Conservation (phyloP, 1,139 yeast genomes). For the Nakaseomyces bracarensis region DNA sequence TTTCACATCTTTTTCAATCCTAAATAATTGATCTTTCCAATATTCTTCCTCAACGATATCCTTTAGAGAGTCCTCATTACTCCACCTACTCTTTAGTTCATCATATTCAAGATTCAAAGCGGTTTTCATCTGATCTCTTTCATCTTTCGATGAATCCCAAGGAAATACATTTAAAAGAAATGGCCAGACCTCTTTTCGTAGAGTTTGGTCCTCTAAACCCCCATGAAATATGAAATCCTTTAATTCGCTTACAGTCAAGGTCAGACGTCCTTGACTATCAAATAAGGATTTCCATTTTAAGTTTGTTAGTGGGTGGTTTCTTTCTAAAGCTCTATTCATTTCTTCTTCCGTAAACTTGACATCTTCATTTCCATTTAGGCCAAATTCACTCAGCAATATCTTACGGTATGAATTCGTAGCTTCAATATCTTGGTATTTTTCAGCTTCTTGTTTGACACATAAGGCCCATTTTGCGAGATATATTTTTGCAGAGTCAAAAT, state of each 20-base stretch:
- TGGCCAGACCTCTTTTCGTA: constrained; percentile 76
- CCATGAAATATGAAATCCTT: constrained; percentile 85
- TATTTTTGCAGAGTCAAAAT: constrained; percentile 84
- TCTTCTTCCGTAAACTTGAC: constrained; percentile 34
- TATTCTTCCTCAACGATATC: constrained; percentile 56
- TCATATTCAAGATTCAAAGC: constrained; percentile 59
- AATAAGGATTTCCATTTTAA: constrained; percentile 85
- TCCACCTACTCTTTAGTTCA: constrained; percentile 59
- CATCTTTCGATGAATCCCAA: constrained; percentile 74
- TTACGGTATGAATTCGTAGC: constrained; percentile 54
- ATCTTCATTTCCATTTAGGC: constrained; percentile 41
- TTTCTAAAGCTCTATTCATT: constrained; percentile 33
- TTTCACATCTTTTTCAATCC: constrained; percentile 90
- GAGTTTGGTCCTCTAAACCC: constrained; percentile 50
- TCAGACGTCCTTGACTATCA: constrained; percentile 66
- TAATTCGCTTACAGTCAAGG: constrained; percentile 66
- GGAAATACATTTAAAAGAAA: constrained; percentile 77
- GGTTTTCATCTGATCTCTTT: constrained; percentile 49
- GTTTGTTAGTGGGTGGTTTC: constrained; percentile 42
- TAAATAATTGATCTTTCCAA: constrained; percentile 80
- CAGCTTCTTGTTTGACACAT: constrained; percentile 89
- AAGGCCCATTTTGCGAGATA: constrained; percentile 97
- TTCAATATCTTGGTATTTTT: constrained; percentile 50
- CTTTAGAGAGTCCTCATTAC: constrained; percentile 7
- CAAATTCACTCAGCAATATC: constrained; percentile 59